Base-by-base conservation (phyloP, 2,329 filamentous ascomycete species). In the Graphilbum ipis-grandicollis region DNA sequence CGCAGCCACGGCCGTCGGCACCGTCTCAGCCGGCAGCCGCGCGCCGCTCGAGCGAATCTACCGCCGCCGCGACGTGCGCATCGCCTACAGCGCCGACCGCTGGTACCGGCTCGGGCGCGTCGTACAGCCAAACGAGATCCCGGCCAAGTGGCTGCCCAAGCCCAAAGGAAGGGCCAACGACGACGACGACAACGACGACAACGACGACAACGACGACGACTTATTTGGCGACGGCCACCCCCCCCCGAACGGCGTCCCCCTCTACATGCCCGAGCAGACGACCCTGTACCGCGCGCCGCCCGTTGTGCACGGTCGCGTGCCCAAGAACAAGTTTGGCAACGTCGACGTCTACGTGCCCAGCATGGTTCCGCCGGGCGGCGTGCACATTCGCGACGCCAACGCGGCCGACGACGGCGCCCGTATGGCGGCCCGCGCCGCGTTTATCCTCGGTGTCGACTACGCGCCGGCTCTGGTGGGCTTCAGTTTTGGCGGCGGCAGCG, bases 301-400 rank as follows among this genome's bases (percentile, higher is more conserved):
- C 0, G 76, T 96, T 2, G 62, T 80, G 4, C 59, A 75, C 36
- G 86, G 85, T 1, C 63, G 65, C 12, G 68, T 96, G 2, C 88
- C 90, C 0, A 88, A 83, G 57, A 98, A 98, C 51, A 76, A 79
- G 15, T 98, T 84, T 54, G 85, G 85, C 10, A 98, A 98, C 50
- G 77, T 96, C 41, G 90, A 96, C 49, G 70, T 93, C 29, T 96
- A 88, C 52, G 85, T 93, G 10, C 77, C 83, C 0, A 83, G 75
- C 43, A 96, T 98, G 90, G 66, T 96, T 1, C 90, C 90, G 0
- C 57, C 59, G 30, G 88, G 90, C 0, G 86, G 82, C 2, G 67
- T 74, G 2, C 84, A n/a, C n/a, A n/a, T n/a, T n/a, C n/a, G n/a
- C n/a, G n/a, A n/a, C n/a, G n/a, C n/a, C n/a, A n/a, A 96, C 52